Evolutionary conservation across 1,284 basidiomycete species (phyloP).

Genomic region (Sphaerobolus stellatus): DNA sequence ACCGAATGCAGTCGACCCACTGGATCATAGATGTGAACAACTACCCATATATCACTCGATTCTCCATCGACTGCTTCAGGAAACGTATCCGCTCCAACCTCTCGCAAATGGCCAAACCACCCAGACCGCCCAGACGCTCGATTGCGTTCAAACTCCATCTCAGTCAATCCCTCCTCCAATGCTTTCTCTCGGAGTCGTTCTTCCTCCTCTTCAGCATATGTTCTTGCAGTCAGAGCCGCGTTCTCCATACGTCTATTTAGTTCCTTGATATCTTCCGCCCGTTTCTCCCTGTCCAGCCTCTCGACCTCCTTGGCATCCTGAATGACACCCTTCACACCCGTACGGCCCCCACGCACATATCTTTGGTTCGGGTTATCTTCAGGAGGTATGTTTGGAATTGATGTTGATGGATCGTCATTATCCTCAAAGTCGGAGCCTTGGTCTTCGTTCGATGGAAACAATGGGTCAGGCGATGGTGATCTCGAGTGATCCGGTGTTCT

Average conservation of each 20-base stretch:
- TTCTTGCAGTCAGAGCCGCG: constrained; percentile 60
- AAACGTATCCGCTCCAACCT: constrained; percentile 75
- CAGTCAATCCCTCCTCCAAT: constrained; percentile 38
- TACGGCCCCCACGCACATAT: constrained; percentile 61
- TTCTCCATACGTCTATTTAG: constrained; percentile 59
- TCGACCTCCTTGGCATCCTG: constrained; percentile 71
- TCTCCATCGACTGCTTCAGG: constrained; percentile 76
- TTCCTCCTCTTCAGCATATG: constrained; percentile 69
- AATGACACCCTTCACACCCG: constrained; percentile 82
- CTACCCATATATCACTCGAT: constrained; percentile 67
- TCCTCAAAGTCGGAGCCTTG: constrained; percentile 9
- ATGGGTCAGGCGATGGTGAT: constrained; percentile 36
- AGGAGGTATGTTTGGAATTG: constrained; percentile 47
- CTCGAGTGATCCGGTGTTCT: constrained; percentile 54
- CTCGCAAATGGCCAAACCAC: constrained; percentile 76
- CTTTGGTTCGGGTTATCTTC: constrained; percentile 32
- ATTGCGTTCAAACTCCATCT: constrained; percentile 50
- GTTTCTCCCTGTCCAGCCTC: constrained; percentile 48
- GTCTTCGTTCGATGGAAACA: constrained; percentile 9
- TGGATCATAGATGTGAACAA: constrained; percentile 81
- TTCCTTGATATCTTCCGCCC: constrained; percentile 48
- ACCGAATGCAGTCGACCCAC: constrained; percentile 35
- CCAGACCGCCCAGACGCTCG: no score
- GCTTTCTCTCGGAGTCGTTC: constrained; percentile 45
- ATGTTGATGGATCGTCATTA: constrained; percentile 34